Conservation (phyloP, 495 filamentous ascomycete genomes). For the Annulohypoxylon moriforme region DNA sequence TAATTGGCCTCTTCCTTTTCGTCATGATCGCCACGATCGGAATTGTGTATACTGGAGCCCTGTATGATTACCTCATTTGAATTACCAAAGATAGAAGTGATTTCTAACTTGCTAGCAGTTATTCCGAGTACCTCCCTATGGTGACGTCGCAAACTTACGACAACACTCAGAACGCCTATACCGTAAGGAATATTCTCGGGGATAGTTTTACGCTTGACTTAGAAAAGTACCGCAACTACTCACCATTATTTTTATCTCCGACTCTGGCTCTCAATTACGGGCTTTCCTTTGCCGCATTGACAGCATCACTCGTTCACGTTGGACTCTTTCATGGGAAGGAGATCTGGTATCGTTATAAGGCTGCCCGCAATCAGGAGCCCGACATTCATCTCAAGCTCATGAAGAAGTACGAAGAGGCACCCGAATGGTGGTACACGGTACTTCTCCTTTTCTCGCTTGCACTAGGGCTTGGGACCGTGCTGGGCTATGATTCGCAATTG, state of each 20-base stretch:
- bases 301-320: constrained; percentile 66
- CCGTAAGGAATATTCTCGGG: constrained; percentile 64
- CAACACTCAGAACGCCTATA: constrained; percentile 65
- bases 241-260: constrained; percentile 70
- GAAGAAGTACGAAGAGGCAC: constrained; percentile 66
- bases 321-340: constrained; percentile 67
- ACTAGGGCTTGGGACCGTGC: constrained; percentile 63
- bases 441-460: constrained; percentile 62
- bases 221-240: constrained; percentile 66
- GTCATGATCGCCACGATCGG: constrained; percentile 64
- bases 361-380: constrained; percentile 63
- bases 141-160: constrained; percentile 67
- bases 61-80: constrained; percentile 52
- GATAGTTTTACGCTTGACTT: constrained; percentile 65
- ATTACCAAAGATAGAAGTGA: not conserved
- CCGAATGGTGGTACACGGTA: constrained; percentile 71
- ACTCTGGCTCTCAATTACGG: constrained; percentile 69
- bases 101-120: constrained; percentile 39
- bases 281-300: constrained; percentile 69
- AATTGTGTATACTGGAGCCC: constrained; percentile 63
- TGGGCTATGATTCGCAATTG: constrained; percentile 63
- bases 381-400: constrained; percentile 75
- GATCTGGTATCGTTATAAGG: constrained; percentile 62
- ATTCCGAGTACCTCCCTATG: constrained; percentile 47
- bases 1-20: constrained; percentile 66